A percentile compares a stretch with the other conserved stretches of the same genome.
phyloP scores from a whole-genome alignment of 306 rosid genomes.

The Hippophae gyantsensis region DNA sequence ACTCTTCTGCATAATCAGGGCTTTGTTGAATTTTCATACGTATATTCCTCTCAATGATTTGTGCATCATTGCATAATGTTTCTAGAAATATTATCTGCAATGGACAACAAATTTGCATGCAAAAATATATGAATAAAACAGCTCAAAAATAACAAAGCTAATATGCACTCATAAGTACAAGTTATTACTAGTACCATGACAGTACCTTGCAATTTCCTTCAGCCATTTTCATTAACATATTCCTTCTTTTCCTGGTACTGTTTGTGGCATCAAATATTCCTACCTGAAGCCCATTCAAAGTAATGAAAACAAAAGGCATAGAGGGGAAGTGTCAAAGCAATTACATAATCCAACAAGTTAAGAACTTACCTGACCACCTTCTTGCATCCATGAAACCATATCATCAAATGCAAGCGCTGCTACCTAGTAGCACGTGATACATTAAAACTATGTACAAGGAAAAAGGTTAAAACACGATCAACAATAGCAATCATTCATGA shows the following conservation, averaged over 20 bases:
- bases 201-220: conserved; percentile 97
- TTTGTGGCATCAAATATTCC: conserved; percentile 99
- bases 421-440: conserved; percentile 96
- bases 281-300: conserved; percentile 46
- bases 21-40: conserved; percentile 98
- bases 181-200: conserved; percentile 10
- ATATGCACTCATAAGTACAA: conserved; percentile 11
- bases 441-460: conserved; percentile 86
- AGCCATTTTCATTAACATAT: conserved; percentile 98
- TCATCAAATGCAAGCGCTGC: conserved; percentile 99
- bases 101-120: background rate
- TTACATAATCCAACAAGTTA: conserved; percentile 14
- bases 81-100: conserved; percentile 92
- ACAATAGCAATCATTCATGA: conserved; percentile 29
- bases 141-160: conserved; percentile 14
- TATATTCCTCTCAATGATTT: conserved; percentile 82
- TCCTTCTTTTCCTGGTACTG: conserved; percentile 68
- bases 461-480: conserved; percentile 51
- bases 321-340: conserved; percentile 6
- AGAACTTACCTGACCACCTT: conserved; percentile 93
- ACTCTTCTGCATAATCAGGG: conserved; percentile 99
- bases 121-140: conserved; percentile 13
- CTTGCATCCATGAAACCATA: conserved; percentile 98
- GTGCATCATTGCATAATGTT: conserved; percentile 87
- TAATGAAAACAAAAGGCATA: conserved; percentile 14